Evolutionary conservation across 768 basidiomycete species (phyloP), one percentile per base, ranked within the genome.

Genomic region (Multifurca ochricompacta): DNA sequence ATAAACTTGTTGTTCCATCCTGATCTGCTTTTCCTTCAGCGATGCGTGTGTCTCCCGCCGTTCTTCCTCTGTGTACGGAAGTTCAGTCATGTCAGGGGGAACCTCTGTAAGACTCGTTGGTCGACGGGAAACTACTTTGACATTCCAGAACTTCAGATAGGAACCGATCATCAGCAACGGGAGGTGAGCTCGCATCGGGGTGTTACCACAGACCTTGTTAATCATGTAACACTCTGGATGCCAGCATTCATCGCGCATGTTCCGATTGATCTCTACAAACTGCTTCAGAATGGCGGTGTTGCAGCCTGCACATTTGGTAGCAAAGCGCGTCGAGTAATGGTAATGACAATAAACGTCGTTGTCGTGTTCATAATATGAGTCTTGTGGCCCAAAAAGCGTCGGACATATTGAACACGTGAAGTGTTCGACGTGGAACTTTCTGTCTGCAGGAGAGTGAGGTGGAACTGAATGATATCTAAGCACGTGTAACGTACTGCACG

Each of bases 161-260:
- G 32, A 39, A 48, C 39, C 23, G 53, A 58, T 56, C 27, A 41
- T 59, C 13, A 60, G 39, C 32, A 34, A 53, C 28, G 23, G 18
- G 47, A 45, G n/a, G 41, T 23, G 48, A 14, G 27, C 25, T 28
- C 23, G 19, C 35, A n/a, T 21, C 31, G 31, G 36, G 52, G 25
- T 31, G 49, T 48, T 30, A 37, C 45, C 8, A 50, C 45, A 47
- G 28, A 95, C 94, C 78, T 98, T 98, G 72, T 97, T 95, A 62
- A 99, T 97, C 95, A 97, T 97, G 70, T 98, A 97, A 69, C 96
- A 99, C 70, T 99, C 96, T 51, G 96, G 96, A 77, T 99, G 96
- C 95, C 96, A 99, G 66, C 95, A 98, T 73, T 99, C 96, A 71
- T 99, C 94, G 61, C 85, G 79, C 79, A 89, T 91, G 71, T 98